phyloP scores from a whole-genome alignment of 352 stramenopile genomes.

The Pythium aristosporum region DNA sequence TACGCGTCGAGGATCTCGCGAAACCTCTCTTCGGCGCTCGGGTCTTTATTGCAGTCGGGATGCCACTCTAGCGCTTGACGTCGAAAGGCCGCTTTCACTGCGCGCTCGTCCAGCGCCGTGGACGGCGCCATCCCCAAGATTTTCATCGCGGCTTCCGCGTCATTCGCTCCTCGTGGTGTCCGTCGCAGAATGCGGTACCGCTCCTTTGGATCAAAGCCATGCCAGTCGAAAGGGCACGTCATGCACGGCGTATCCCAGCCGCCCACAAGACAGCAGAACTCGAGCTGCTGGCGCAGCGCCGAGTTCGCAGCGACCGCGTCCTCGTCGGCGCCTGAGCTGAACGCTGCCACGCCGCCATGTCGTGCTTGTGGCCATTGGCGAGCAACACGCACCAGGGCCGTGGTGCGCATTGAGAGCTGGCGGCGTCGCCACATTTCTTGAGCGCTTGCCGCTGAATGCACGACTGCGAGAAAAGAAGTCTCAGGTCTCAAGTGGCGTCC shows the following conservation, averaged over 20 bases:
- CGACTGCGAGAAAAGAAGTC: neutral
- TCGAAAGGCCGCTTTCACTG: slow-evolving; percentile 63
- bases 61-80: slow-evolving; percentile 88
- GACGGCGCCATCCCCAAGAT: slow-evolving; percentile 2
- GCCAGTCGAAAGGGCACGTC: slow-evolving; percentile 72
- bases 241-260: slow-evolving; percentile 61
- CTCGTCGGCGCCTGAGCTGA: slow-evolving; percentile 20
- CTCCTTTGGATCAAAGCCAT: slow-evolving; percentile 55
- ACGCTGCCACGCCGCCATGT: neutral
- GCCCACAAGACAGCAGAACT: slow-evolving; percentile 71
- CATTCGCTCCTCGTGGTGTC: neutral
- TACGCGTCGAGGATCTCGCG: slow-evolving; percentile 87
- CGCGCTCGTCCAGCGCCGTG: slow-evolving; percentile 10
- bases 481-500: neutral
- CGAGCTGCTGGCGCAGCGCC: slow-evolving; percentile 50
- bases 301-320: slow-evolving; percentile 28
- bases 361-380: too few species aligned
- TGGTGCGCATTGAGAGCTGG: neutral
- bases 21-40: slow-evolving; percentile 80
- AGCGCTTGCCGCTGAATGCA: neutral
- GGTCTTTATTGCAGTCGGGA: slow-evolving; percentile 88
- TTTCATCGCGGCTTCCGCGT: slow-evolving; percentile 17
- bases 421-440: slow-evolving; percentile 22
- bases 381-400: neutral
- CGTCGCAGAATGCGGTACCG: slow-evolving; percentile 24